Conservation (phyloP, 1,139 yeast genomes). For the Sugiyamaella castrensis region DNA sequence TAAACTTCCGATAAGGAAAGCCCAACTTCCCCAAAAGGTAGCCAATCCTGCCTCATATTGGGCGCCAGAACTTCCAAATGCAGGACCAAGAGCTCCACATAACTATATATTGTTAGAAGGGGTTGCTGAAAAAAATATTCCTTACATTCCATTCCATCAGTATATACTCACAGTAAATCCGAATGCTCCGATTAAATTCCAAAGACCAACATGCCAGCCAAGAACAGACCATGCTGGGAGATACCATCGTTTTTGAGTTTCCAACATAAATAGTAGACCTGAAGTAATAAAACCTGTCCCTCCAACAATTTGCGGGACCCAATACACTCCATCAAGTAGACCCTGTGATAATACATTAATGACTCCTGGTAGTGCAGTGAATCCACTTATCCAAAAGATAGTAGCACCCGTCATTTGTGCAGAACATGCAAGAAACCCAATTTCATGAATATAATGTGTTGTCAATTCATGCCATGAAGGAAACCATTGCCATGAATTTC, state of each 20-base stretch:
- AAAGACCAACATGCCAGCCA: slow-evolving; percentile 21
- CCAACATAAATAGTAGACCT: slow-evolving; percentile 16
- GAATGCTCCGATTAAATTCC: slow-evolving; percentile 20
- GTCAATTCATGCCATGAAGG: slow-evolving; percentile 16
- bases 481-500: slow-evolving; percentile 14
- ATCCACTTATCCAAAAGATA: slow-evolving; percentile 20
- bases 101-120: slow-evolving; percentile 3
- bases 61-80: slow-evolving; percentile 16
- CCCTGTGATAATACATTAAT: slow-evolving; percentile 13
- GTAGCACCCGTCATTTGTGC: slow-evolving; percentile 18
- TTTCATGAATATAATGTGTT: slow-evolving; percentile 16
- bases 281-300: slow-evolving; percentile 17
- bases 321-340: slow-evolving; percentile 18
- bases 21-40: slow-evolving; percentile 23
- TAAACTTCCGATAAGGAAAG: slow-evolving; percentile 17
- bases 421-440: slow-evolving; percentile 18
- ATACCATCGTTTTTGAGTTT: slow-evolving; percentile 20
- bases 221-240: slow-evolving; percentile 16
- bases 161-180: slow-evolving; percentile 16
- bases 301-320: slow-evolving; percentile 22
- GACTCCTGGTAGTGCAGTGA: slow-evolving; percentile 22
- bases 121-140: no score
- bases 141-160: no score
- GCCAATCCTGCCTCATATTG: slow-evolving; percentile 17
- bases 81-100: slow-evolving; percentile 21